phyloP scores from a whole-genome alignment of 2,329 filamentous ascomycete genomes.

The Arachnopeziza araneosa region DNA sequence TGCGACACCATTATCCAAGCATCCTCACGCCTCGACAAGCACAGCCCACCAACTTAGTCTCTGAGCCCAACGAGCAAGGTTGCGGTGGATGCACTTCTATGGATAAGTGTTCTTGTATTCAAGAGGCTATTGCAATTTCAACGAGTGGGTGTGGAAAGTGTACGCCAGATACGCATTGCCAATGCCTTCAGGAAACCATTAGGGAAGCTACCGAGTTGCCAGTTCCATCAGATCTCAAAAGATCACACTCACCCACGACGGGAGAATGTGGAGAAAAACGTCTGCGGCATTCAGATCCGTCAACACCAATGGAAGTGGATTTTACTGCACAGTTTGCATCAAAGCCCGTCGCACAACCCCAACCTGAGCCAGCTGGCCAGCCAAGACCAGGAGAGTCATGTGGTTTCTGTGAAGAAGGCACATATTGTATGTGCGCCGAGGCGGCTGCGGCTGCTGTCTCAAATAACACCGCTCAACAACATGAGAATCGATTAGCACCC shows the following conservation, averaged over 20 bases:
- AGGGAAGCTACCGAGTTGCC: conserved; percentile 11
- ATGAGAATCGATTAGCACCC: conserved; percentile 34
- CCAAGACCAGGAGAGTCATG: conserved; percentile 54
- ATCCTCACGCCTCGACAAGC: conserved; percentile 14
- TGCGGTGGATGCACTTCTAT: conserved; percentile 53
- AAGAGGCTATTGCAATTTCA: conserved; percentile 50
- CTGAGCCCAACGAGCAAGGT: conserved; percentile 32
- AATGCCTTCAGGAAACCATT: conserved; percentile 47
- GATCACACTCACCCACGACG: conserved; percentile 26
- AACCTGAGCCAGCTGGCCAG: neutral
- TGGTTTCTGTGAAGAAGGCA: conserved; percentile 78
- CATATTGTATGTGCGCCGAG: conserved; percentile 77
- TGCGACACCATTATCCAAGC: conserved; percentile 19
- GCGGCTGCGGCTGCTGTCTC: conserved; percentile 34
- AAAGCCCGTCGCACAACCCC: conserved; percentile 27
- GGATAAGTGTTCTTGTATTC: conserved; percentile 53
- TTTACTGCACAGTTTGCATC: conserved; percentile 63
- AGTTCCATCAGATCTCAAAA: conserved; percentile 24
- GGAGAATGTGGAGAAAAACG: conserved; percentile 45
- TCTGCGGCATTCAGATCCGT: conserved; percentile 42
- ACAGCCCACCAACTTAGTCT: conserved; percentile 12
- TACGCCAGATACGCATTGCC: conserved; percentile 55
- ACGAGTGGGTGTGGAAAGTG: conserved; percentile 61
- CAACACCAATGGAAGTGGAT: conserved; percentile 58
- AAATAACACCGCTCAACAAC: conserved; percentile 16